Evolutionary conservation across 2,329 filamentous ascomycete genomes (phyloP), one percentile per base, ranked within the genome.

Genomic region (Botrytis sinoallii): DNA sequence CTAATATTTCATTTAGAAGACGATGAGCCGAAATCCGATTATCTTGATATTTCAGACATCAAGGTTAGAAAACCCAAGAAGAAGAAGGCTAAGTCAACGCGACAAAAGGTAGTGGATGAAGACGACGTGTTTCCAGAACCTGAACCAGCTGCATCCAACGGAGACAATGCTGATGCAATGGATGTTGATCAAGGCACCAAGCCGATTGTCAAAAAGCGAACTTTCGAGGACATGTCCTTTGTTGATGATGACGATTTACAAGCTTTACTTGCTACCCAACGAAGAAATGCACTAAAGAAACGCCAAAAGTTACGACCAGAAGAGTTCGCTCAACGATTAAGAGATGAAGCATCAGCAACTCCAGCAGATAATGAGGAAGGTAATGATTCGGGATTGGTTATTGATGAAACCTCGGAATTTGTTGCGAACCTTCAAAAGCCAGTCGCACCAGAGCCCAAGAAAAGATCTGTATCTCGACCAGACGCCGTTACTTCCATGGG

Each of bases 1-100:
- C 83, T 85, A 74, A 82, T 79, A 29, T 69, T 14, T 38, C 77
- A 10, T 65, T 77, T 85, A 70, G 81, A 87, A 81, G 88, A 91
- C 29, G 89, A 93, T 61, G 86, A 88, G 14, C 90, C 90, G 1
- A 85, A 88, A 25, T 97, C 95, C 29, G 96, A 99, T 82, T 99
- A 99, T 81, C 86, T 97, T 76, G 94, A 97, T 75, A 84, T 91
- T 25, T 93, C 92, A 2, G 92, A 96, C 78, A 89, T 98, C 80
- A 99, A 98, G 83, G 88, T 98, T 76, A 97, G 94, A 84, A 99
- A 97, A 82, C 91, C 93, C 0, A 98, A 97, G 84, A 98, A 92
- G 84, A 97, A 95, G 85, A 96, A 95, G 83, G 88, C 89, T 46
- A 95, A 94, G 82, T 87, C 89, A 38, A 93, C 92, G 2, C 87